Conservation (phyloP, 2,329 filamentous ascomycete genomes). For the Exophiala bonariae region DNA sequence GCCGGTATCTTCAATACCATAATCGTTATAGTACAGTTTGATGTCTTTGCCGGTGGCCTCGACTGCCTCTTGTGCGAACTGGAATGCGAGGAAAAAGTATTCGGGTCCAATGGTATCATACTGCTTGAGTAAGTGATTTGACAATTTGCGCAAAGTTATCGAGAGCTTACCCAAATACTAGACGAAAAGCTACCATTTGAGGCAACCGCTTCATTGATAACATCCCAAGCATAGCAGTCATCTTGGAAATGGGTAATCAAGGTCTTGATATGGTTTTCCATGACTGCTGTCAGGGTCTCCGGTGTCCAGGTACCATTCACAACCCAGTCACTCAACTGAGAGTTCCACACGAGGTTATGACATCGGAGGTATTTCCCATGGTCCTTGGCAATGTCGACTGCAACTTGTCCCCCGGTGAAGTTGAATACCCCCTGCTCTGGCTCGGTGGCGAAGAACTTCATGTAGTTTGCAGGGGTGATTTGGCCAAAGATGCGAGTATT, state of each 20-base stretch:
- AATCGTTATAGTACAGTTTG: slow-evolving; percentile 49
- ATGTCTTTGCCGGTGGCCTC: slow-evolving; percentile 29
- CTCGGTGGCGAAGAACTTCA: slow-evolving; percentile 57
- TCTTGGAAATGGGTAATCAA: slow-evolving; percentile 38
- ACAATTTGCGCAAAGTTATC: too few species aligned
- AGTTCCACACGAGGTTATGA: slow-evolving; percentile 58
- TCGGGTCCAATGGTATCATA: slow-evolving; percentile 44
- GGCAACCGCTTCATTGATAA: slow-evolving; percentile 45
- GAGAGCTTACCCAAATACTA: slow-evolving; percentile 36
- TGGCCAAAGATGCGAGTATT: slow-evolving; percentile 62
- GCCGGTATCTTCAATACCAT: slow-evolving; percentile 42
- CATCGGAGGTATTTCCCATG: slow-evolving; percentile 57
- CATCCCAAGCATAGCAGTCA: slow-evolving; percentile 41
- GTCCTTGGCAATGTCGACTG: slow-evolving; percentile 40
- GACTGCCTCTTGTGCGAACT: slow-evolving; percentile 41
- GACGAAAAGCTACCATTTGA: slow-evolving; percentile 40
- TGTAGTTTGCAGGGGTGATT: slow-evolving; percentile 64
- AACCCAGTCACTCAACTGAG: slow-evolving; percentile 53
- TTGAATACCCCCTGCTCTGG: slow-evolving; percentile 57
- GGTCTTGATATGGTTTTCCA: slow-evolving; percentile 49
- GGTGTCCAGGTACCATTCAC: slow-evolving; percentile 56
- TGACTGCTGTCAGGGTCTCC: slow-evolving; percentile 54
- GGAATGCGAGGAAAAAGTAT: slow-evolving; percentile 48
- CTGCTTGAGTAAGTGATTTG: too few species aligned
- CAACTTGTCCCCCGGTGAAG: slow-evolving; percentile 56